Percentiles rank a stretch among this genome's conserved stretches.
These are phyloP conservation scores for Russula earlei DNA, from an alignment of 768 basidiomycete genomes.

Conservation along the genomic window DNA sequence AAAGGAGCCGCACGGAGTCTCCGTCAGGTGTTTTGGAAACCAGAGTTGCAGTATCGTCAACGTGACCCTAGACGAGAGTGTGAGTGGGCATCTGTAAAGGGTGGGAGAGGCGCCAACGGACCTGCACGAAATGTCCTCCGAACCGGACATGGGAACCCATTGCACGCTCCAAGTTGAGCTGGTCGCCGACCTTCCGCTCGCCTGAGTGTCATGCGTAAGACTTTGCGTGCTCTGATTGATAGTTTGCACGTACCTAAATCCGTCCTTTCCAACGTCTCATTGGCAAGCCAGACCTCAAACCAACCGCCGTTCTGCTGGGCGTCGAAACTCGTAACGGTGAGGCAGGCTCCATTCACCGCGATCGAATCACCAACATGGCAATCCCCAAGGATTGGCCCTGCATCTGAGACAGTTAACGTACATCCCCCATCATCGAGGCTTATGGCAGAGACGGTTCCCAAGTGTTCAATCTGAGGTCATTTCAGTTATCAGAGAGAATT, in stretches of 20 bases:
- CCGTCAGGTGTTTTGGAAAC: constrained; percentile 61
- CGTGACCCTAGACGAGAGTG: constrained; percentile 60
- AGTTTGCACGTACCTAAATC: constrained; percentile 57
- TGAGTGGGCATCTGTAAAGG: background rate
- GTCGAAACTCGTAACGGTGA: constrained; percentile 87
- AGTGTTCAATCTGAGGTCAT: constrained; percentile 72
- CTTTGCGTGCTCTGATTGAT: background rate
- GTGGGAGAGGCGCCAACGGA: constrained; percentile 25
- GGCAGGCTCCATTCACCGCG: constrained; percentile 67
- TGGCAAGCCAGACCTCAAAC: constrained; percentile 93
- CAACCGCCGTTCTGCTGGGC: constrained; percentile 51
- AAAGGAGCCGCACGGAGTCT: constrained; percentile 77
- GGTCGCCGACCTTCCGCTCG: constrained; percentile 64
- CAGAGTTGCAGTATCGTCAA: constrained; percentile 81
- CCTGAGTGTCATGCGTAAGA: constrained; percentile 41
- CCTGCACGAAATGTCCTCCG: constrained; percentile 98
- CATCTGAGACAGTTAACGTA: constrained; percentile 65
- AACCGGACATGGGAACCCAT: constrained; percentile 88
- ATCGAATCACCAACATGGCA: constrained; percentile 94
- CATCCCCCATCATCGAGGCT: constrained; percentile 65
- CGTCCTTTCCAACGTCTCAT: constrained; percentile 87
- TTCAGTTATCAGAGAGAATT: constrained; percentile 1
- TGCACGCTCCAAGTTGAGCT: constrained; percentile 89
- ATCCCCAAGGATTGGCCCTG: constrained; percentile 69
- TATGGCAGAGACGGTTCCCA: constrained; percentile 65